A percentile compares a stretch with the other conserved stretches of the same genome.
Evolutionary conservation across 2,329 filamentous ascomycete genomes (phyloP).

Genomic region (Neofusicoccum kwambonambiense): DNA sequence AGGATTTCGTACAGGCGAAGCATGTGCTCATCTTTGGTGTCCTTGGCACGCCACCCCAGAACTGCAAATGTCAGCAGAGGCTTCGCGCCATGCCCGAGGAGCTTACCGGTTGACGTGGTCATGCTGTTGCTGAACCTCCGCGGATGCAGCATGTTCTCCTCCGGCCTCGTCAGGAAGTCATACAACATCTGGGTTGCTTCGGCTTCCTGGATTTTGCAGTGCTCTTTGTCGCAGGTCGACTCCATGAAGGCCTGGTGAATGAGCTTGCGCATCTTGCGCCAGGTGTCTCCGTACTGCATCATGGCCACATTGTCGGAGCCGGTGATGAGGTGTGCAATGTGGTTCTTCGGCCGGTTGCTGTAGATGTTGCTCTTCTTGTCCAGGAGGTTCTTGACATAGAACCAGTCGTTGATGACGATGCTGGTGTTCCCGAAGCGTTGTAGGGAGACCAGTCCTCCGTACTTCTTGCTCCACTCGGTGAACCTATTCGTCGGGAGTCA

Average conservation of each 20-base stretch:
- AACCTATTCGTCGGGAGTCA: background rate
- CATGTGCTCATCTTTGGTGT: conserved; percentile 30
- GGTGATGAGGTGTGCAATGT: conserved; percentile 46
- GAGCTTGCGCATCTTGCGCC: conserved; percentile 46
- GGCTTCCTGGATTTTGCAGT: conserved; percentile 41
- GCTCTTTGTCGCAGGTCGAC: conserved; percentile 5
- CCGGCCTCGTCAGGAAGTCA: conserved; percentile 46
- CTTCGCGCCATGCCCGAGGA: no score
- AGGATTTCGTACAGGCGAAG: conserved; percentile 41
- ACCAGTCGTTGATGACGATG: conserved; percentile 42
- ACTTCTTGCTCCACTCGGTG: conserved; percentile 36
- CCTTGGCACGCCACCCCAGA: background rate
- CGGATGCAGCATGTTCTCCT: conserved; percentile 20
- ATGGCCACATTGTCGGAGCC: conserved; percentile 46
- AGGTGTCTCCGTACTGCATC: conserved; percentile 46
- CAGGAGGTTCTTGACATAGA: conserved; percentile 43
- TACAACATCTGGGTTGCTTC: conserved; percentile 50
- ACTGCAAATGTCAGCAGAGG: background rate
- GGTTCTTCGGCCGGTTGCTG: conserved; percentile 43
- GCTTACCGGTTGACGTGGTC: conserved; percentile 27
- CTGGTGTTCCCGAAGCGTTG: conserved; percentile 44
- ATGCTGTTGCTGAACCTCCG: conserved; percentile 49
- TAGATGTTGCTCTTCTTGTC: conserved; percentile 48
- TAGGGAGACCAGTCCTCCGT: conserved; percentile 43
- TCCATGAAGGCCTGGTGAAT: conserved; percentile 48